phyloP scores from a whole-genome alignment of 192 early-diverging fungal species.

The Podila verticillata region DNA sequence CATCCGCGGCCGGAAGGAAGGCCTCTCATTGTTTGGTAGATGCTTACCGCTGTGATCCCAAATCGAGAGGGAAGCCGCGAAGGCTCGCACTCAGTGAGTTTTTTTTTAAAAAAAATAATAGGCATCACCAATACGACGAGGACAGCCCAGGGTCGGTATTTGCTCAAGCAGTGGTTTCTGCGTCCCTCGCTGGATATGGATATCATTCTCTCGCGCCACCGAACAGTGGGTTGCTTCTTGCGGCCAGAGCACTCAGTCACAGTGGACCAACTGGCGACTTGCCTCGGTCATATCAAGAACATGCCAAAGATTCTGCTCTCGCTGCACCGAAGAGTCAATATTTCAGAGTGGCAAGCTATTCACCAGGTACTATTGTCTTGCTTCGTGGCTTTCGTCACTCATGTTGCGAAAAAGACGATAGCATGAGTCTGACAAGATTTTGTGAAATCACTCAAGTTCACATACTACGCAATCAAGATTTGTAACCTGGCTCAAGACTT shows the following conservation, averaged over 20 bases:
- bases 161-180: conserved; percentile 76
- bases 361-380: conserved; percentile 55
- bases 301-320: conserved; percentile 53
- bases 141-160: conserved; percentile 63
- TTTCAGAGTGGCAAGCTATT: conserved; percentile 70
- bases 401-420: too few species aligned
- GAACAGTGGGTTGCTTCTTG: conserved; percentile 63
- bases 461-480: background rate
- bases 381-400: too few species aligned
- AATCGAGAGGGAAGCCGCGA: too few species aligned
- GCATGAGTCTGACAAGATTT: background rate
- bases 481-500: background rate
- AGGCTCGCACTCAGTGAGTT: background rate
- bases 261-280: conserved; percentile 51
- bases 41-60: background rate
- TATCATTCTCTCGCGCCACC: conserved; percentile 62
- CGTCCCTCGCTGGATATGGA: conserved; percentile 63
- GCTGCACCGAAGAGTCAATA: conserved; percentile 56
- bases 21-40: conserved; percentile 80
- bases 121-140: conserved; percentile 72
- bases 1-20: conserved; percentile 66
- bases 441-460: background rate
- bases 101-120: conserved; percentile 17
- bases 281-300: conserved; percentile 61
- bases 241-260: conserved; percentile 51